Percentiles rank a stretch among this genome's conserved stretches.
Evolutionary conservation across 352 stramenopile genomes (phyloP).

Genomic region (Globisporangium radiosum): DNA sequence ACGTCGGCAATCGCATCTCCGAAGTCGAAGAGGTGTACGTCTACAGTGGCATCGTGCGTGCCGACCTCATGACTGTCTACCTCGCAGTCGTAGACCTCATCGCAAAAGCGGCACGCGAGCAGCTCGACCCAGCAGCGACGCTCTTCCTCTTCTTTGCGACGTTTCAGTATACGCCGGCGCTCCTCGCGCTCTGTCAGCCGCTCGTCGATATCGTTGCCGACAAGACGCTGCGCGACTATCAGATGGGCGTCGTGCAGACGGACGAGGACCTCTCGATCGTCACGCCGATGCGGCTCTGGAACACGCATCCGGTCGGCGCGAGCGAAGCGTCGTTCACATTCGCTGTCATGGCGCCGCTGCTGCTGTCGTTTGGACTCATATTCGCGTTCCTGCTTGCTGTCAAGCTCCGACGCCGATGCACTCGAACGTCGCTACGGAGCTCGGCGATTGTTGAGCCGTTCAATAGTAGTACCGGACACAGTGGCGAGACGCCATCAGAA

Average conservation of each 20-base stretch:
- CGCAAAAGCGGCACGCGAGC: constrained; percentile 17
- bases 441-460: neutral
- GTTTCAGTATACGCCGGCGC: constrained; percentile 5
- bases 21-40: constrained; percentile 25
- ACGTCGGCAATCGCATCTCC: constrained; percentile 15
- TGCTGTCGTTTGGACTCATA: constrained; percentile 3
- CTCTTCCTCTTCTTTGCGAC: constrained; percentile 21
- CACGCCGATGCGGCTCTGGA: constrained; percentile 13
- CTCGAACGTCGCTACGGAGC: neutral
- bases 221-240: constrained; percentile 7
- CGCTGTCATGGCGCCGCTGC: constrained; percentile 1
- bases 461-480: neutral
- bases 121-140: constrained; percentile 24
- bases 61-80: constrained; percentile 30
- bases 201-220: neutral
- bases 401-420: neutral
- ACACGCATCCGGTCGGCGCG: neutral
- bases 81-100: constrained; percentile 18
- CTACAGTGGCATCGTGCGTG: constrained; percentile 18
- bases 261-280: constrained; percentile 2
- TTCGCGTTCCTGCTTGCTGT: neutral
- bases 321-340: constrained; percentile 1
- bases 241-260: constrained; percentile 2
- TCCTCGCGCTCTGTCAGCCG: neutral
- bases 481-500: neutral